Base-by-base conservation (phyloP, 192 early-diverging fungal genomes). In the Podila epigama region DNA sequence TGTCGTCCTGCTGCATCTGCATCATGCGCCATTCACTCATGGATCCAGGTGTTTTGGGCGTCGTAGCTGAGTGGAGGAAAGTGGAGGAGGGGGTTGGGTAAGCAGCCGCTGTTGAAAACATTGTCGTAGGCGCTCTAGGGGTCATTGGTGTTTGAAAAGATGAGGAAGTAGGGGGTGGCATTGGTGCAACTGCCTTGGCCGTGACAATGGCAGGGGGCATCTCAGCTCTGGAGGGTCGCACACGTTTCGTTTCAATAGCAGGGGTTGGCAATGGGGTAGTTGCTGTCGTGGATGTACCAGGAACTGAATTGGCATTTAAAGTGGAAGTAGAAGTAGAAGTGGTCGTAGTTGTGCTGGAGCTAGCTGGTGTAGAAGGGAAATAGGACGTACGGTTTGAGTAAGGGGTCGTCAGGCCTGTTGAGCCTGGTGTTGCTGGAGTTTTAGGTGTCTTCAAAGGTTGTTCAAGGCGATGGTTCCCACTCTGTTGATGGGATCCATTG, bases 11-110 rank as follows among this genome's bases (percentile, higher is more conserved):
- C 51, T 72, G 70, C 50, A 72, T 58, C 48, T 72, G 70, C 62
- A 72, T 72, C 70, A 72, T 72, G 0, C 70, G 56, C 70, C 70
- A 72, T 50, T 72, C 70, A 11, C 36, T 64, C 61, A 65, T 65
- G 1, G 70, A 65, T 3, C 57, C 22, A 41, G 70, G 63, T 3
- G 70, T 65, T 13, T 58, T 63, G 13, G 62, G 62, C 5, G 63
- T 72, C 5, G 41, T 32, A 16, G 60, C 10, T 37, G 63, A 0
- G 44, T 44, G 20, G 60, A 22, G 22, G 31, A 16, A 29, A 32
- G 39, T n/a, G 25, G 44, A 41, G 8, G 52, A 25, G 18, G 69
- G 36, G 28, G 69, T 58, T 48, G 69, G 54, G 28, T 48, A 63
- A 11, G 37, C 18, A 1, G 58, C 16, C 27, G 29, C 32, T 54